Evolutionary conservation across 768 basidiomycete species (phyloP), one percentile per base, ranked within the genome.

Genomic region (Pholiota microspora): DNA sequence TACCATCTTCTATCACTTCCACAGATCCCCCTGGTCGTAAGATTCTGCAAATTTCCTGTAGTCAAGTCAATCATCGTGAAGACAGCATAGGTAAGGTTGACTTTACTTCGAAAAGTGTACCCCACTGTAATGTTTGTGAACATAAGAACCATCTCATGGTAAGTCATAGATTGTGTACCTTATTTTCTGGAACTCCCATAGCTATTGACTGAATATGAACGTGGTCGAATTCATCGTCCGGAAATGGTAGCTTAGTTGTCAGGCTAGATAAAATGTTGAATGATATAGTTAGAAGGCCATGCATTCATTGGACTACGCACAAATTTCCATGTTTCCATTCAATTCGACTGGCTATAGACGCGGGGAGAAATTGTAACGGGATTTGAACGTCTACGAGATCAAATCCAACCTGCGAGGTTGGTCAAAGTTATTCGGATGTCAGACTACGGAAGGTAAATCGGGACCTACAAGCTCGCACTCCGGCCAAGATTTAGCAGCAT

Each of bases 151-250:
- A 6, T 23, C 7, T 4, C 40, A 42, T 18, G 2, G 40, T 9
- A 18, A 42, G 21, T 42, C 6, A 42, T 42, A 21, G 18, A 42
- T 42, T 18, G 10, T 21, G 16, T 23, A 42, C 87, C 75, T 89
- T 89, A 60, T 84, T 88, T 65, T 91, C 89, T 5, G 87, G 88
- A 27, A 90, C 81, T 13, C 81, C 88, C 61, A 77, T 77, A 0
- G 86, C 81, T 54, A 90, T 80, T 47, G 74, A 72, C 55, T 81
- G 77, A 48, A 91, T 80, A 60, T 86, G 90, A n/a, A 92, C 82
- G 66, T 88, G 82, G 67, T 92, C 89, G 57, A 92, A 92, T 60
- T 87, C 83, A 56, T 91, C 88, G 51, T 91, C 89, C 13, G 90
- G 88, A 63, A 90, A 92, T 0, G 89, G 89, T 16, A 92, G 74